Base-by-base conservation (phyloP, 2,329 filamentous ascomycete species). In the Claviceps africana region DNA sequence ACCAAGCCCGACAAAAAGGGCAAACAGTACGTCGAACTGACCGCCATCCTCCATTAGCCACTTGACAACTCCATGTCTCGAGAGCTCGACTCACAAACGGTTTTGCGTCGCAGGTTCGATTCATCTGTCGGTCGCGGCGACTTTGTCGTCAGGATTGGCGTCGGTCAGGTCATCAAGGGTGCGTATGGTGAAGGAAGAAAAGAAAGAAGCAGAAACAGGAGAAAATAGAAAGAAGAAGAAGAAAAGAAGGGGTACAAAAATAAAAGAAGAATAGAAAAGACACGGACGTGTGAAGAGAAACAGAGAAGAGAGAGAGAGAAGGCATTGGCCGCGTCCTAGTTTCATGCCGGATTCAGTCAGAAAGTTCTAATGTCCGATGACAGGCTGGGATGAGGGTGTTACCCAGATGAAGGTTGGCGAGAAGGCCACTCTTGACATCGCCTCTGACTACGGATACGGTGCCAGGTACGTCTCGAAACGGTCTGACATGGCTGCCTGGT, bases 121-220 rank as follows among this genome's bases (percentile, higher is more conserved):
- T 86, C 83, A 55, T 95, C 91, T 19, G 76, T 84, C 57, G 83
- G 82, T 56, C 81, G 87, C 52, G 84, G 82, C 48, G 81, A 88
- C 67, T 90, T 97, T 64, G 72, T 80, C 56, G 85, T 82, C 57
- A 65, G 70, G 54, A 97, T 98, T 67, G 93, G 93, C 51, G 75
- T 85, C 58, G 88, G 88, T 51, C 76, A 79, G 64, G 86, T 97
- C 64, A 96, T 98, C 72, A 81, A 79, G 74, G 91, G 90, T 93
- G 76, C 25, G 48, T n/a, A n/a, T n/a, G n/a, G n/a, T n/a, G n/a
- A n/a, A n/a, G n/a, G n/a, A n/a, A 10, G 13, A 21, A 42, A 25
- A 13, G 40, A 6, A 17, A 17, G 33, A 37, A 37, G 31, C 9
- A 33, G 5, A 11, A 33, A 33, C 31, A 33, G 4, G n/a, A 19